Conservation (phyloP, 805 yeast genomes). For the Pichia kluyveri region DNA sequence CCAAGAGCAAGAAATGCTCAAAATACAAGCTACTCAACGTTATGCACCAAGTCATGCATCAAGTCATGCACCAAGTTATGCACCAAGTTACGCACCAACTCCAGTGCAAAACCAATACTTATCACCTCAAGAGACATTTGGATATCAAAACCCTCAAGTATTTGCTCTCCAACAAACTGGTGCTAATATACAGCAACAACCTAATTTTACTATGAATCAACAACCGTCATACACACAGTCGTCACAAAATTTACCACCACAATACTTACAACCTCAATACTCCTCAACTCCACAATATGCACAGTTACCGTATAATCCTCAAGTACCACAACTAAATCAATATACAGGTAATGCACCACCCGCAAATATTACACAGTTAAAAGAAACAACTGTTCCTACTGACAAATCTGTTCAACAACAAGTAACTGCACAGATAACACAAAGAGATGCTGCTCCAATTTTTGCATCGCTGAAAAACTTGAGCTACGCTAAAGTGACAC, state of each 20-base stretch:
- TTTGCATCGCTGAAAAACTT: background rate
- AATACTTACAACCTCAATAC: background rate
- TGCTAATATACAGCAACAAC: too few species aligned
- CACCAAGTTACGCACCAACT: background rate
- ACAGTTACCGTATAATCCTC: too few species aligned
- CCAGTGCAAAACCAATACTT: background rate
- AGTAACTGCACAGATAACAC: background rate
- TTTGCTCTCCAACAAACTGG: too few species aligned
- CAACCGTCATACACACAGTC: background rate
- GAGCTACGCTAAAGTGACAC: background rate
- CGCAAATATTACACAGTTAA: too few species aligned
- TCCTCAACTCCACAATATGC: too few species aligned
- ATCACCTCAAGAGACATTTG: background rate
- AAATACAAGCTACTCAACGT: background rate
- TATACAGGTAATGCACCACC: too few species aligned
- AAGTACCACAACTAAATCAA: too few species aligned
- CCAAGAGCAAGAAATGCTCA: constrained; percentile 14
- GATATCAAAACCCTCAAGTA: too few species aligned
- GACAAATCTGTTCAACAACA: background rate
- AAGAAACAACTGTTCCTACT: too few species aligned
- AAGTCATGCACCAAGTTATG: too few species aligned
- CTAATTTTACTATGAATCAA: background rate
- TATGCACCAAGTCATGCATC: background rate
- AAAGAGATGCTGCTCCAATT: background rate
- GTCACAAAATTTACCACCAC: background rate